Evolutionary conservation across 495 filamentous ascomycete species (phyloP).

Genomic region (Aspergillus avenaceus): DNA sequence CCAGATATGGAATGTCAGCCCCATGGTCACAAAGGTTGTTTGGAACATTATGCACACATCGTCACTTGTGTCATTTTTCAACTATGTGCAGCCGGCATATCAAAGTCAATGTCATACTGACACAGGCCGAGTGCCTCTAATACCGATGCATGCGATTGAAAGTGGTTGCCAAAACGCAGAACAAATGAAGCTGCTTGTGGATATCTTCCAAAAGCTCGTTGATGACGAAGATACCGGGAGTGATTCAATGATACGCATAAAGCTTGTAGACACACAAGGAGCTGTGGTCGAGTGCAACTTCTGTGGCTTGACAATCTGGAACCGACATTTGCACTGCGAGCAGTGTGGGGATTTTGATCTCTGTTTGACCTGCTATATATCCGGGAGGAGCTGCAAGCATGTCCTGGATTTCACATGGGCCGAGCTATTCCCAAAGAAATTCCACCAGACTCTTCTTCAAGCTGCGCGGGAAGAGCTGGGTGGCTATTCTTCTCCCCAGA

Average conservation of each 20-base stretch:
- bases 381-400: constrained; percentile 21
- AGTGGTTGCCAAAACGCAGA: not conserved
- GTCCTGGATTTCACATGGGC: constrained; percentile 13
- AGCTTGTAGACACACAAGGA: constrained; percentile 18
- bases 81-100: constrained; percentile 19
- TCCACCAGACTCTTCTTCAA: constrained; percentile 5
- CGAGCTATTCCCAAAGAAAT: constrained; percentile 11
- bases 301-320: constrained; percentile 21
- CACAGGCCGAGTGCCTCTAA: constrained; percentile 18
- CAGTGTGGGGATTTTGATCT: constrained; percentile 21
- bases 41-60: constrained; percentile 21
- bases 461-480: not conserved
- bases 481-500: not conserved
- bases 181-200: constrained; percentile 1
- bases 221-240: constrained; percentile 12
- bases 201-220: constrained; percentile 9
- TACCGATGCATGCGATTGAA: constrained; percentile 11
- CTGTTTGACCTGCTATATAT: constrained; percentile 18
- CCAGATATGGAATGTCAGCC: constrained; percentile 20
- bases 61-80: constrained; percentile 14
- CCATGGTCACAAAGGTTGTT: constrained; percentile 18
- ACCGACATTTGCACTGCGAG: constrained; percentile 21
- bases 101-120: constrained; percentile 17
- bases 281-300: constrained; percentile 22
- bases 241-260: constrained; percentile 2